These are phyloP conservation scores for Populus trichocarpa DNA, from an alignment of 441 rosid species.

Conservation along the genomic window DNA sequence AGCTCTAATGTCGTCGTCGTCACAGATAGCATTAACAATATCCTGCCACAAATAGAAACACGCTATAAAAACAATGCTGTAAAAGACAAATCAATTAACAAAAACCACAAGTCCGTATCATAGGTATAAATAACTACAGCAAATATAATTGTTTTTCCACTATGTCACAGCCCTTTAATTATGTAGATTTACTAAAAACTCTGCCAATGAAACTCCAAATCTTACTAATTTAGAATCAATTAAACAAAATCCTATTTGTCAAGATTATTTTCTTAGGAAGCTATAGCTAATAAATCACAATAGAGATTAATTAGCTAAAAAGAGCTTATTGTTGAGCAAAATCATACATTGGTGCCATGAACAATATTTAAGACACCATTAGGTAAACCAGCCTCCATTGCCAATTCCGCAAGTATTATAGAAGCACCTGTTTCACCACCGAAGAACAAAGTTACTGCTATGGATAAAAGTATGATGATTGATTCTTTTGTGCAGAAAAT, in stretches of 20 bases:
- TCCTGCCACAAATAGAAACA: conserved; percentile 47
- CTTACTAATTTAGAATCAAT: not conserved
- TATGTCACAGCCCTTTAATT: not conserved
- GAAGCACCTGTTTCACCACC: conserved; percentile 69
- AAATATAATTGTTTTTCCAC: not conserved
- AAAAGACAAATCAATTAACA: not conserved
- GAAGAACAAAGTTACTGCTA: conserved; percentile 4
- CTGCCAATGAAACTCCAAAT: not conserved
- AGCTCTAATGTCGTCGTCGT: conserved; percentile 70
- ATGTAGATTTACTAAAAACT: not conserved
- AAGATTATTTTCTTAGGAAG: not conserved
- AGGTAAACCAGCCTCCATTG: conserved; percentile 93
- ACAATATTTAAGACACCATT: conserved; percentile 82
- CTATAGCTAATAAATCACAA: not conserved
- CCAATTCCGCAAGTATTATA: conserved; percentile 80
- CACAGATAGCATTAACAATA: conserved; percentile 87
- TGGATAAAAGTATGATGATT: not conserved
- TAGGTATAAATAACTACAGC: not conserved
- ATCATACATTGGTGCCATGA: conserved; percentile 79
- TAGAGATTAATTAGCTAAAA: not conserved
- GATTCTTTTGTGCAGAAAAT: not conserved
- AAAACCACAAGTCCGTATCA: not conserved
- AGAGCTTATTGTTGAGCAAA: conserved; percentile 3
- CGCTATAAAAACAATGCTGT: not conserved
- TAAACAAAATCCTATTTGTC: not conserved